Base-by-base conservation (phyloP, 2,329 filamentous ascomycete genomes). In the Ascochyta lentis region DNA sequence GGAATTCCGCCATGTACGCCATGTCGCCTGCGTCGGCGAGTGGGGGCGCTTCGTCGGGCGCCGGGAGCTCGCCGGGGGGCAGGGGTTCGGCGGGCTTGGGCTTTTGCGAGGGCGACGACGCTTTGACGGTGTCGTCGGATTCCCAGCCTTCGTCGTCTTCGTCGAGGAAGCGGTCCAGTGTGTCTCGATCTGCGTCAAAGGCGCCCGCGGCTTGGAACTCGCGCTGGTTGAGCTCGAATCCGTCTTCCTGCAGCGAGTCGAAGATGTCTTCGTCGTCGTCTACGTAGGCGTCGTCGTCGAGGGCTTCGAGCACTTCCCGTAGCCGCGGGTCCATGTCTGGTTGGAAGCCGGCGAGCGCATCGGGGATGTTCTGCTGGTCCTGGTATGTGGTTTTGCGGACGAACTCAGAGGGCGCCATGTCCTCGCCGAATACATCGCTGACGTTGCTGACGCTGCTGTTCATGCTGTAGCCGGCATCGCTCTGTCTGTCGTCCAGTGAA, bases 281-380 rank as follows among this genome's bases (percentile, higher is more conserved):
- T 2, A 99, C 93, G 71, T 92, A 99, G 2, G 90, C 94, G 23
- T 99, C 95, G 69, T 99, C 95, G 44, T 99, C 95, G 27, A 99
- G 79, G 10, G 95, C 95, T 77, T 97, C 93, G 23, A 99, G 79
- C 5, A 93, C 92, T 75, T 99, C 95, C 41, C 95, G 85, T 64
- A 99, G 75, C 35, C 94, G 84, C 2, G 93, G 93, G 70, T 99
- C 96, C 95, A 99, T 98, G 71, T 98, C 93, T 6, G 96, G 95
- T 76, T 99, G 90, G 75, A 99, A 96, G 0, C 95, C 95, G 3
- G 90, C 89, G 68, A 99, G 90, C 7, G 87, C 88, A 77, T 99
- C 95, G 0, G 95, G 95, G 1, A 98, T 80, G 67, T 96, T 86
- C 76, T 99, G 95, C 78, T 97, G 92, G 50, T 92, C 89, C 75